Conservation (phyloP, 768 basidiomycete species). For the Clitopilus hobsonii region DNA sequence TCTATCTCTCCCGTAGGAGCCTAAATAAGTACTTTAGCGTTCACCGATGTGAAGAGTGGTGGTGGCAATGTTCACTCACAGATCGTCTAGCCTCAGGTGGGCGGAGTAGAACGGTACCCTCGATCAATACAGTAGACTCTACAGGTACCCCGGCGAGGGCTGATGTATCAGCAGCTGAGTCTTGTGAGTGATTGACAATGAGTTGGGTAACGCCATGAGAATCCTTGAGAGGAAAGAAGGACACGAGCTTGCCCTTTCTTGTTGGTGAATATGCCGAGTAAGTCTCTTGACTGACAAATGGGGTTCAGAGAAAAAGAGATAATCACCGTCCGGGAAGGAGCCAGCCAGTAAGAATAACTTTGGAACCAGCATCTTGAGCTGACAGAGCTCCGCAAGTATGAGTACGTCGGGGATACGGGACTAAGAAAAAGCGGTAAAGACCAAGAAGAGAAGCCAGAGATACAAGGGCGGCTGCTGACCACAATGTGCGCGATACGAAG, state of each 20-base stretch:
- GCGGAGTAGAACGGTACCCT: conserved; percentile 66
- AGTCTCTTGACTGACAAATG: conserved; percentile 17
- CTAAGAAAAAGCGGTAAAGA: conserved; percentile 28
- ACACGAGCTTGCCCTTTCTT: conserved; percentile 69
- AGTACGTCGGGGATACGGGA: conserved; percentile 55
- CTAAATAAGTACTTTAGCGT: conserved; percentile 25
- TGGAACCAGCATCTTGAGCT: conserved; percentile 42
- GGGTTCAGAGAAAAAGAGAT: conserved; percentile 19
- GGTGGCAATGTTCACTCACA: conserved; percentile 35
- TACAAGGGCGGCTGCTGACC: conserved; percentile 26
- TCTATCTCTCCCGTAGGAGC: conserved; percentile 73
- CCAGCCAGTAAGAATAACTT: conserved; percentile 78
- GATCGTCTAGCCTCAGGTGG: conserved; percentile 58
- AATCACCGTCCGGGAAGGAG: conserved; percentile 77
- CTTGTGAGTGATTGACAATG: conserved; percentile 47
- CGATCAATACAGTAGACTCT: conserved; percentile 74
- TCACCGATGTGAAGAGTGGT: conserved; percentile 11
- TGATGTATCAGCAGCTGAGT: conserved; percentile 24
- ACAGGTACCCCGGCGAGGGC: conserved; percentile 59
- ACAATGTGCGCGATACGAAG: conserved; percentile 21
- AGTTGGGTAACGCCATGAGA: conserved; percentile 76
- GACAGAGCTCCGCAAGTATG: conserved; percentile 62
- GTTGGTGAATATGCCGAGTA: conserved; percentile 27
- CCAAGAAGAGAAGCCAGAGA: conserved; percentile 7
- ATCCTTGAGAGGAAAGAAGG: conserved; percentile 87